A percentile compares a stretch with the other conserved stretches of the same genome.
These are phyloP conservation scores for Ophiostoma sp. DNA, from an alignment of 2,329 filamentous ascomycete species.

Conservation along the genomic window DNA sequence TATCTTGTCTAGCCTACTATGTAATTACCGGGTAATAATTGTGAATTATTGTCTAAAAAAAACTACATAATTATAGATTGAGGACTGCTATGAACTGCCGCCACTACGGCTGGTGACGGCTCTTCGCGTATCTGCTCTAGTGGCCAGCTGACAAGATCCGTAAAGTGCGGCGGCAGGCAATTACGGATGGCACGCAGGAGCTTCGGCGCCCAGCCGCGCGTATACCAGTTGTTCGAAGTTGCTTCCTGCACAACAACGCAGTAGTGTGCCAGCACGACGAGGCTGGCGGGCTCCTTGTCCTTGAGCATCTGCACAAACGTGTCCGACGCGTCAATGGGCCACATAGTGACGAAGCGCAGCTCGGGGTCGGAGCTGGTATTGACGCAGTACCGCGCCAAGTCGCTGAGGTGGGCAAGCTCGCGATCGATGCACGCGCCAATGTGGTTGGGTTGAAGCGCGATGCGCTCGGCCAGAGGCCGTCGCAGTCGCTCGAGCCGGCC, in stretches of 20 bases:
- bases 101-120: neutral
- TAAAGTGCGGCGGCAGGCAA: conserved; percentile 1
- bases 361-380: conserved; percentile 23
- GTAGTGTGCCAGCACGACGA: conserved; percentile 29
- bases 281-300: conserved; percentile 26
- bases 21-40: too few relatives aligned
- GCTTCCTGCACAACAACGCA: conserved; percentile 27
- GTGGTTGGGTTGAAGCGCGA: neutral
- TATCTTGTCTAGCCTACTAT: neutral
- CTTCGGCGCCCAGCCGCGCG: conserved; percentile 16
- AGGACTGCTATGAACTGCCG: neutral
- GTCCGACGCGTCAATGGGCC: conserved; percentile 29
- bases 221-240: conserved; percentile 14
- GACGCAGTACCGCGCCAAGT: neutral
- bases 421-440: neutral
- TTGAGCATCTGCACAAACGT: conserved; percentile 28
- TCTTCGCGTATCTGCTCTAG: conserved; percentile 2
- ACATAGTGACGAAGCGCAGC: conserved; percentile 28
- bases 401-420: neutral
- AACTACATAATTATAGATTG: neutral
- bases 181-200: conserved; percentile 14
- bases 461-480: neutral
- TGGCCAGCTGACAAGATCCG: neutral
- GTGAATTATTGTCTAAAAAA: too few relatives aligned
- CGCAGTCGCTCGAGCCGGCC: neutral